phyloP scores from a whole-genome alignment of 257 asterid genomes.

The Craterostigma plantagineum region DNA sequence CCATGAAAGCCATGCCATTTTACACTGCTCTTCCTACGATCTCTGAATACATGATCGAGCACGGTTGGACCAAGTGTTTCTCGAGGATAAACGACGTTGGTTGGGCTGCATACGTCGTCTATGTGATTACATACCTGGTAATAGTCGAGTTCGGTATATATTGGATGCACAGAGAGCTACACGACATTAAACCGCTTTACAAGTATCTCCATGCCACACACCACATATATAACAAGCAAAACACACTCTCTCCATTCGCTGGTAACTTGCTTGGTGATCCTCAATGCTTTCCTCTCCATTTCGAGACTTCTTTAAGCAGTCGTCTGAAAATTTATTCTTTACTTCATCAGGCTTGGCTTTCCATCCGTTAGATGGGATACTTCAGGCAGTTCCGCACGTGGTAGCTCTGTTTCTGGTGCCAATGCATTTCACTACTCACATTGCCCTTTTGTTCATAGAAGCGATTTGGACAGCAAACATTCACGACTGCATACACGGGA shows the following conservation, averaged over 20 bases:
- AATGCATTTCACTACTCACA: conserved; percentile 58
- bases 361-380: conserved; percentile 91
- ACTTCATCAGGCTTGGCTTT: conserved; percentile 53
- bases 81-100: conserved; percentile 59
- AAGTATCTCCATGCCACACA: conserved; percentile 92
- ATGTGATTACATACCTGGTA: conserved; percentile 37
- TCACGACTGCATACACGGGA: conserved; percentile 81
- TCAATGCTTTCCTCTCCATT: no score
- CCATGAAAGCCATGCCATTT: conserved; percentile 98
- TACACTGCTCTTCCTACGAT: conserved; percentile 62
- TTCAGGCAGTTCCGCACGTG: conserved; percentile 81
- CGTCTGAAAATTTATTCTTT: no score
- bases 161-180: conserved; percentile 97
- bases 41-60: conserved; percentile 83
- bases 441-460: conserved; percentile 59
- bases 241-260: conserved; percentile 95
- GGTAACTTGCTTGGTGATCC: conserved; percentile 23
- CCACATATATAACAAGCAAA: conserved; percentile 97
- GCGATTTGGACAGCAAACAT: conserved; percentile 90
- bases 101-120: conserved; percentile 31
- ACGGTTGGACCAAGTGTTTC: conserved; percentile 77
- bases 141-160: conserved; percentile 87
- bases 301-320: no score
- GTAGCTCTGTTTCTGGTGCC: conserved; percentile 68
- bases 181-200: conserved; percentile 88